Evolutionary conservation across 305 asterid species (phyloP).

Genomic region (Ajuga reptans): DNA sequence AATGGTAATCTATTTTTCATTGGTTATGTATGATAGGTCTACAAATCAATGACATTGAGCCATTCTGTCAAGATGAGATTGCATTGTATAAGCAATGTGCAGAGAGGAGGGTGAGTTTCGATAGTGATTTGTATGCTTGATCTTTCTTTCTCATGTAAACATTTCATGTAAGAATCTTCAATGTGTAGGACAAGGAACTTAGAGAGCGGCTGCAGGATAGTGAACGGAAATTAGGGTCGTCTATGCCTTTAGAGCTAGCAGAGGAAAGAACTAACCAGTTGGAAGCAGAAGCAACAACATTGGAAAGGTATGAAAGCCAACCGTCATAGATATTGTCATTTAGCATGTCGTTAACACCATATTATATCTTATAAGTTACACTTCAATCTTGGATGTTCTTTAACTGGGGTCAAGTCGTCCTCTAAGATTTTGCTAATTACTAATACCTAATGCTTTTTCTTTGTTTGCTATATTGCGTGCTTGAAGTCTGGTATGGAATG

Average conservation of each 20-base stretch:
- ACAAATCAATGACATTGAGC: slow-evolving; percentile 90
- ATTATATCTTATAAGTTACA: slow-evolving; percentile 9
- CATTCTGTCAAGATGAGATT: slow-evolving; percentile 96
- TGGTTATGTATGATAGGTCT: slow-evolving; percentile 40
- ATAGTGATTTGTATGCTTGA: not conserved
- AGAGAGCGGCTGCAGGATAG: slow-evolving; percentile 84
- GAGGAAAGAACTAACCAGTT: slow-evolving; percentile 63
- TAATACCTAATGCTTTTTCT: too few relatives aligned
- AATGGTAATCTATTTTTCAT: not conserved
- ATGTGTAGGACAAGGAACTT: slow-evolving; percentile 63
- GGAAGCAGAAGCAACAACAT: slow-evolving; percentile 64
- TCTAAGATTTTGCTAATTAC: not conserved
- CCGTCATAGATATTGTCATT: not conserved
- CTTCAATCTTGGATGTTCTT: not conserved
- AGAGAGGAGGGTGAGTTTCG: slow-evolving; percentile 70
- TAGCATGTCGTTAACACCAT: slow-evolving; percentile 8
- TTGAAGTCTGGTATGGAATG: too few relatives aligned
- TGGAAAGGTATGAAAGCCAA: slow-evolving; percentile 59
- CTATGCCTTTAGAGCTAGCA: slow-evolving; percentile 76
- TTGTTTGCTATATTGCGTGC: not conserved
- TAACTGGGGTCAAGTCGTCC: not conserved
- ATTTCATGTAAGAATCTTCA: not conserved
- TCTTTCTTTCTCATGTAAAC: not conserved
- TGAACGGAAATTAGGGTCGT: slow-evolving; percentile 68
- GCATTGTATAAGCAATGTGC: slow-evolving; percentile 73